A percentile compares a stretch with the other conserved stretches of the same genome.
phyloP scores from a whole-genome alignment of 768 basidiomycete genomes.

The Suillus americanus region DNA sequence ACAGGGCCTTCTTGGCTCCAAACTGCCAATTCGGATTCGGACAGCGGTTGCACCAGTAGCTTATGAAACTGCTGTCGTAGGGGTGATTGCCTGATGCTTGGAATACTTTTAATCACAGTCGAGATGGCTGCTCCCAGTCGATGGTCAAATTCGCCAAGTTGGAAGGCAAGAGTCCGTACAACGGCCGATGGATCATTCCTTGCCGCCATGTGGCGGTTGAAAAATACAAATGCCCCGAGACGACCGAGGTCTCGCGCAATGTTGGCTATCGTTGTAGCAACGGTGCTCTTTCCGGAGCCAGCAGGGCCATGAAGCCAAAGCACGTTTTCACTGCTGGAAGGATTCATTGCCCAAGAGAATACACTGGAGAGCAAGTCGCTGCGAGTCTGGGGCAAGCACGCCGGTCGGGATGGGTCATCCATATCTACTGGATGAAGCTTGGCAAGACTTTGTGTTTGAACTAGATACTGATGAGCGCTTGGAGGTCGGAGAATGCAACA shows the following conservation, averaged over 20 bases:
- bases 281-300: slow-evolving; percentile 37
- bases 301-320: slow-evolving; percentile 37
- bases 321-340: slow-evolving; percentile 19
- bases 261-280: slow-evolving; percentile 35
- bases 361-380: slow-evolving; percentile 28
- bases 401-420: slow-evolving; percentile 23
- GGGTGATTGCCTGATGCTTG: slow-evolving; percentile 30
- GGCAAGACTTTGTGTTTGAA: slow-evolving; percentile 18
- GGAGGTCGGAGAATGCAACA: not conserved
- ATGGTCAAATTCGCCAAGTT: slow-evolving; percentile 32
- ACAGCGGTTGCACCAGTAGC: slow-evolving; percentile 32
- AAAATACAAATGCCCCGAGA: slow-evolving; percentile 37
- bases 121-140: slow-evolving; percentile 29
- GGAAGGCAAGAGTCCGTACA: slow-evolving; percentile 35
- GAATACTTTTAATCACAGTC: slow-evolving; percentile 21
- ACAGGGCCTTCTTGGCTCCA: slow-evolving; percentile 24
- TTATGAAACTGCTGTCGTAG: slow-evolving; percentile 33
- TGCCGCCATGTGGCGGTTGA: slow-evolving; percentile 30
- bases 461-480: slow-evolving; percentile 10
- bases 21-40: slow-evolving; percentile 14
- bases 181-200: slow-evolving; percentile 30
- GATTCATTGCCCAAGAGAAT: slow-evolving; percentile 24
- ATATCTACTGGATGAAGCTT: slow-evolving; percentile 31
- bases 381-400: slow-evolving; percentile 33
- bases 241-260: slow-evolving; percentile 30